phyloP scores from a whole-genome alignment of 108 stramenopile genomes.

The Nannochloropsis oceanica region DNA sequence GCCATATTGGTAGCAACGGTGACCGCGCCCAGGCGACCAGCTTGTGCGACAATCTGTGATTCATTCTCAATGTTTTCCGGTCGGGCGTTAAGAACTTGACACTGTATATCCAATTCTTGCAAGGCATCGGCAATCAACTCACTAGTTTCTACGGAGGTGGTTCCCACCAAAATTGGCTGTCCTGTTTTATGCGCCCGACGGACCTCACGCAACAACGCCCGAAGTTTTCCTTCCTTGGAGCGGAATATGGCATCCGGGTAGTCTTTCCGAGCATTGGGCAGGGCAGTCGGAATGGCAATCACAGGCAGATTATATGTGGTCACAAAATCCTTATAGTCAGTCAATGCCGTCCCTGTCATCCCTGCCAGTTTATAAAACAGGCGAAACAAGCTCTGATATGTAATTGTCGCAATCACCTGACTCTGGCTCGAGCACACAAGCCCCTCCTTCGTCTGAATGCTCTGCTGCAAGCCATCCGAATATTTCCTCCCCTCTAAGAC shows the following conservation, averaged over 20 bases:
- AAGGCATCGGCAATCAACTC: slow-evolving; percentile 58
- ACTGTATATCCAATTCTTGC: slow-evolving; percentile 53
- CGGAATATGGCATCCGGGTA: slow-evolving; percentile 81
- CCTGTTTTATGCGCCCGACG: slow-evolving; percentile 52
- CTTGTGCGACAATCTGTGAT: slow-evolving; percentile 82
- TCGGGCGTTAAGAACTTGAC: slow-evolving; percentile 65
- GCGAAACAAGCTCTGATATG: slow-evolving; percentile 82
- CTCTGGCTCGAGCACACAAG: slow-evolving; percentile 65
- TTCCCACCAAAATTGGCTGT: slow-evolving; percentile 79
- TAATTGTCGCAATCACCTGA: slow-evolving; percentile 84
- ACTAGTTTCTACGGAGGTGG: slow-evolving; percentile 74
- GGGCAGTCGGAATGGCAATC: slow-evolving; percentile 57
- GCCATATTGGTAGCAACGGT: slow-evolving; percentile 97
- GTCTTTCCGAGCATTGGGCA: slow-evolving; percentile 76
- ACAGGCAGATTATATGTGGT: slow-evolving; percentile 55
- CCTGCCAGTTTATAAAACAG: slow-evolving; percentile 73
- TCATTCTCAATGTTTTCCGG: slow-evolving; percentile 77
- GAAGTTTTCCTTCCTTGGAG: slow-evolving; percentile 36
- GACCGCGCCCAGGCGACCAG: slow-evolving; percentile 74
- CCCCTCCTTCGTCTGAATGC: slow-evolving; percentile 86
- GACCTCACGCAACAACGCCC: slow-evolving; percentile 17
- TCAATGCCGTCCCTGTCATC: slow-evolving; percentile 85
- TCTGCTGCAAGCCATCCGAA: slow-evolving; percentile 88
- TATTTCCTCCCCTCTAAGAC: slow-evolving; percentile 85
- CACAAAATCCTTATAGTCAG: slow-evolving; percentile 70